Evolutionary conservation across 2,329 filamentous ascomycete species (phyloP), one percentile per base, ranked within the genome.

Genomic region (Aspergillus spinulosporus): DNA sequence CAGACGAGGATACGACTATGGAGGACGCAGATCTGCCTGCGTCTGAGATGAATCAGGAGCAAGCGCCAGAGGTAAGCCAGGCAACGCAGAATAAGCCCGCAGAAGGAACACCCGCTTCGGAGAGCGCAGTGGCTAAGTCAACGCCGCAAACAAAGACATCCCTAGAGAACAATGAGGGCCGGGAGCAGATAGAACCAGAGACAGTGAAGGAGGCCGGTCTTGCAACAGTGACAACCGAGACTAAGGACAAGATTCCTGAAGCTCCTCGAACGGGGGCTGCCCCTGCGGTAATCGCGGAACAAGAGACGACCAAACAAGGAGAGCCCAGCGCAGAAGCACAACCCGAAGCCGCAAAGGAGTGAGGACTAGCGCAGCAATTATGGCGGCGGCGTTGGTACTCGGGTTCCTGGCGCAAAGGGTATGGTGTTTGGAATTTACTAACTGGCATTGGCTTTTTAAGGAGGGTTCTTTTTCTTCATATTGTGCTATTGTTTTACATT

Each of bases 1-100:
- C 66, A n/a, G 72, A 73, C 54, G 69, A 72, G 56, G 73, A 75
- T 57, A 71, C 65, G 8, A 57, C 66, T 9, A 76, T 76, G 74
- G 73, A 75, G 60, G 74, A 76, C 54, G 73, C 60, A 21, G 61
- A 47, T 15, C 61, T 62, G 5, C 51, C 64, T n/a, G 59, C 60
- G 5, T 54, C 60, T 26, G 61, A 59, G n/a, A 52, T 58, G 6
- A 63, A 65, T 36, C 55, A 60, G 54, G 52, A 57, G 39, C 63
- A 63, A 34, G 49, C 51, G 34, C 58, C 51, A 45, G 54, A 49
- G 48, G 49, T 52, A 36, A 54, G 49, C 40, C 67, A 66, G 32
- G 54, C 43, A 4, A 60, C 55, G 39, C 60, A 60, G 32, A 66
- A 71, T 21, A 73, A 66, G 37, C 62, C 66, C 4, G 58, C 45